Evolutionary conservation across 1,139 yeast genomes (phyloP).

Genomic region (Kurtzmaniella natalensis): DNA sequence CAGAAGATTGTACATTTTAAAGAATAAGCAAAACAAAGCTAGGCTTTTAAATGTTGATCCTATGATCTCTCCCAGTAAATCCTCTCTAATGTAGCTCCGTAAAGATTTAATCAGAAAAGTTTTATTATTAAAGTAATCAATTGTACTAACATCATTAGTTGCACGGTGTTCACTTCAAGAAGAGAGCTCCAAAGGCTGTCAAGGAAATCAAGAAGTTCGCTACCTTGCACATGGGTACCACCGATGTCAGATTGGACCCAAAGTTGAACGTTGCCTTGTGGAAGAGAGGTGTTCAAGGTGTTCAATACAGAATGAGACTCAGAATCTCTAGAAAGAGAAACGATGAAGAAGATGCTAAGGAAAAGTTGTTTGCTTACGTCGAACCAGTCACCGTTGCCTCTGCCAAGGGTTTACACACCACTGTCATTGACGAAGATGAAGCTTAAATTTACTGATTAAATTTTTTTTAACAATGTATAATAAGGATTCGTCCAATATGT

Average conservation of each 20-base stretch:
- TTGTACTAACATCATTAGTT: constrained; percentile 56
- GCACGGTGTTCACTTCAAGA: constrained; percentile 98
- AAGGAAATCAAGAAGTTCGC: constrained; percentile 99
- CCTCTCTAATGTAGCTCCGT: neutral
- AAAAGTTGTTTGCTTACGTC: constrained; percentile 96
- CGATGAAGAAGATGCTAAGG: constrained; percentile 99
- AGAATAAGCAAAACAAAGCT: no score
- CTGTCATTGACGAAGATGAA: constrained; percentile 90
- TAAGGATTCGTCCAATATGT: constrained; percentile 11
- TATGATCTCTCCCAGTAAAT: neutral
- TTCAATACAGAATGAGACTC: constrained; percentile 96
- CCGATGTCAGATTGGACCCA: constrained; percentile 99
- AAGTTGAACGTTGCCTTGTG: constrained; percentile 97
- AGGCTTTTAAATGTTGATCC: no score
- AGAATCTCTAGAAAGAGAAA: constrained; percentile 99
- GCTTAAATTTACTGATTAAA: constrained; percentile 40
- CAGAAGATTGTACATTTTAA: constrained; percentile 4
- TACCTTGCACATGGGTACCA: constrained; percentile 97
- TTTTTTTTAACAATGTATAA: constrained; percentile 12
- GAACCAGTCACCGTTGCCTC: constrained; percentile 95
- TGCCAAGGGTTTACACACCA: constrained; percentile 97
- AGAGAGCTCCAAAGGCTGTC: constrained; percentile 99
- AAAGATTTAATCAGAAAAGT: neutral
- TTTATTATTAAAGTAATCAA: neutral
- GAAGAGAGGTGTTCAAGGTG: constrained; percentile 99